Evolutionary conservation across 1,139 yeast genomes (phyloP).

Genomic region (Hyphopichia burtonii): DNA sequence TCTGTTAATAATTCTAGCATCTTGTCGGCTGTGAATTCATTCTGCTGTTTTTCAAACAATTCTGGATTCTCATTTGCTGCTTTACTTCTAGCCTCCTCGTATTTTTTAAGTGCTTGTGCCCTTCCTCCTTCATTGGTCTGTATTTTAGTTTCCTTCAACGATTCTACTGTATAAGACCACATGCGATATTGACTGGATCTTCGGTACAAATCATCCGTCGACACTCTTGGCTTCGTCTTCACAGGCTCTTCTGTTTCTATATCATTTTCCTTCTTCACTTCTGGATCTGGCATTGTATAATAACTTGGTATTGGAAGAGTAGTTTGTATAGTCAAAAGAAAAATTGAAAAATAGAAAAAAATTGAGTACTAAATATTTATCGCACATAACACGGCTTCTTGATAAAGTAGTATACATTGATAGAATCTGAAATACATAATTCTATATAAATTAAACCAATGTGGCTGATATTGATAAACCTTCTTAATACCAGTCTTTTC

Average conservation of each 20-base stretch:
- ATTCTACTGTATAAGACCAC: slow-evolving; percentile 77
- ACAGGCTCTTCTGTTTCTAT: neutral
- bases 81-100: slow-evolving; percentile 21
- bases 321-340: no score
- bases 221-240: slow-evolving; percentile 1
- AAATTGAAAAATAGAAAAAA: no score
- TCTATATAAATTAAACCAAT: slow-evolving; percentile 38
- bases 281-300: neutral
- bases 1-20: slow-evolving; percentile 49
- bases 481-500: slow-evolving; percentile 96
- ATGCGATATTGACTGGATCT: slow-evolving; percentile 77
- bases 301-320: no score
- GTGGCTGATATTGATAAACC: slow-evolving; percentile 83
- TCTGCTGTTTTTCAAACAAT: slow-evolving; percentile 27
- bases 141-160: slow-evolving; percentile 46
- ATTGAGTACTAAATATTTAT: no score
- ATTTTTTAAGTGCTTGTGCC: slow-evolving; percentile 36
- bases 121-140: slow-evolving; percentile 56
- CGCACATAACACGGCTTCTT: no score
- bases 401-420: no score
- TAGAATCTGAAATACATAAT: neutral
- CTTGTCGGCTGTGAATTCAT: slow-evolving; percentile 25
- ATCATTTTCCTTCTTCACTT: neutral
- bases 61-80: slow-evolving; percentile 29
- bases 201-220: slow-evolving; percentile 29